Base-by-base conservation (phyloP, 176 grass and related monocot genomes). In the Puccinellia tenuiflora region DNA sequence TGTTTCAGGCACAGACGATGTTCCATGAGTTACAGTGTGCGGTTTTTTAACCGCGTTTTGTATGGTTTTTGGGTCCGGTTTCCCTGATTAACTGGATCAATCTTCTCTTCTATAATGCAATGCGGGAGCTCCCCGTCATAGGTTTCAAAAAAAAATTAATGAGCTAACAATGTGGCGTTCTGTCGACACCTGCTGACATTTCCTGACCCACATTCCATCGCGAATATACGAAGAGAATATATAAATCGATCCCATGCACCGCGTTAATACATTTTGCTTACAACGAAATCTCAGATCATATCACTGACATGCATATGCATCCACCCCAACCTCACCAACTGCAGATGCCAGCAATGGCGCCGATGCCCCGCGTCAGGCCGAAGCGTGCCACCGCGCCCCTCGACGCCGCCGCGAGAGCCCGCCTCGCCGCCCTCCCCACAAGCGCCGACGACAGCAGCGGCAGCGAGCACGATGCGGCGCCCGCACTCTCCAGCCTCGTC, bases 391-490 rank as follows among this genome's bases (percentile, higher is more conserved):
- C 76, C 0, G 81, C 76, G 21, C 55, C 68, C 0, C 81, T 91
- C 7, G 77, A 68, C 53, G 81, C 77, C 3, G 78, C 81, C 2
- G 81, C 61, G 16, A 62, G 73, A 65, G 76, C 85, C 33, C 81
- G 85, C 51, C 70, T 91, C 42, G 37, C 64, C 16, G 52, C 55
- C 5, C 20, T 85, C 9, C 75, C 84, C 5, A 46, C 52, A 16
- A 73, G 68, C 60, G 24, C 35, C 10, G 16, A 26, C 4, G 12
- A 53, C 61, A 84, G 81, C 22, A 85, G 89, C 77, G 89, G 89
- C 81, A 87, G 76, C 70, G 81, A 85, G 81, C 85, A 87, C 46
- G 81, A 87, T 17, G 85, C 76, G 18, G 50, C 83, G 60, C 60
- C 60, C 0, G 29, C 73, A 21, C 84, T 80, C 11, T 87, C 85